Conservation (phyloP, 768 basidiomycete genomes). For the Cubamyces lactineus region DNA sequence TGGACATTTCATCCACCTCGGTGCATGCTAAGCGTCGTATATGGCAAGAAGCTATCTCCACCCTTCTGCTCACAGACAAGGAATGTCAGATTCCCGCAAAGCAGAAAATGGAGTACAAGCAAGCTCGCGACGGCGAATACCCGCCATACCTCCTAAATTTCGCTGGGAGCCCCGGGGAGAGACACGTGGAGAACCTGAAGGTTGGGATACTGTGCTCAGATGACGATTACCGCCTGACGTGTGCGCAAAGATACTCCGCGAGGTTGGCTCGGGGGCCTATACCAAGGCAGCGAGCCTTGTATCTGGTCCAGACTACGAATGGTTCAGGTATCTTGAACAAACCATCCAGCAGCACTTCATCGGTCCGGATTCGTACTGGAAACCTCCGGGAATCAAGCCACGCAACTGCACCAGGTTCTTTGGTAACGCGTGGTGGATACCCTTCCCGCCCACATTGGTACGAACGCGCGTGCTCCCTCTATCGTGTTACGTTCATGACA, state of each 20-base stretch:
- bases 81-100: slow-evolving; percentile 60
- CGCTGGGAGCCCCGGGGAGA: slow-evolving; percentile 62
- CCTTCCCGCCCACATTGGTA: slow-evolving; percentile 75
- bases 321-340: slow-evolving; percentile 50
- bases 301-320: slow-evolving; percentile 50
- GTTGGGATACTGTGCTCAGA: slow-evolving; percentile 37
- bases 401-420: slow-evolving; percentile 55
- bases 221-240: neutral
- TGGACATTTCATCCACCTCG: slow-evolving; percentile 60
- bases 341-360: slow-evolving; percentile 59
- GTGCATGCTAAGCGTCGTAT: slow-evolving; percentile 70
- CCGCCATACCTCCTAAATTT: slow-evolving; percentile 75
- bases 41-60: slow-evolving; percentile 78
- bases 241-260: slow-evolving; percentile 65
- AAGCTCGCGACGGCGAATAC: slow-evolving; percentile 57
- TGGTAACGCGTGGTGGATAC: slow-evolving; percentile 80
- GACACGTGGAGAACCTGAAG: slow-evolving; percentile 81
- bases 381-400: slow-evolving; percentile 34
- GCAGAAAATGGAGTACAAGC: slow-evolving; percentile 61
- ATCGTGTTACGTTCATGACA: neutral
- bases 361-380: slow-evolving; percentile 80
- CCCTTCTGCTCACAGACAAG: slow-evolving; percentile 62
- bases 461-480: slow-evolving; percentile 22
- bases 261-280: slow-evolving; percentile 64
- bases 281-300: slow-evolving; percentile 50